Evolutionary conservation across 768 basidiomycete species (phyloP).

Genomic region (Mycena alexandri): DNA sequence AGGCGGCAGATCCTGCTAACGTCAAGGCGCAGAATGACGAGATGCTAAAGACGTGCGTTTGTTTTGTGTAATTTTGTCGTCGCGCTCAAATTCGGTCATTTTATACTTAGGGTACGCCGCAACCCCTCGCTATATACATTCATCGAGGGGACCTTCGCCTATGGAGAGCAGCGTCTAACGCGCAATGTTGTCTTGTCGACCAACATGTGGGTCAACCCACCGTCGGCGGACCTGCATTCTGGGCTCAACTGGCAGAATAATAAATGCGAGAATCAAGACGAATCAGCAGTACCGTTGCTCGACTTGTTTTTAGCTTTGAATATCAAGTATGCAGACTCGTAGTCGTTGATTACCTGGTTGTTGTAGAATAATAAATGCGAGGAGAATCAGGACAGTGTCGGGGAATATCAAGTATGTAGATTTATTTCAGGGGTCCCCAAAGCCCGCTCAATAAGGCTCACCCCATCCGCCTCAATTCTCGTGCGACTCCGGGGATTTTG

Average conservation of each 20-base stretch:
- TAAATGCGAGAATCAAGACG: constrained; percentile 31
- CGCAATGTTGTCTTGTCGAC: constrained; percentile 23
- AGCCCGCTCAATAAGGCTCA: too few species aligned
- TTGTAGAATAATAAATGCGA: too few species aligned
- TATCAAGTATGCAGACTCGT: neutral
- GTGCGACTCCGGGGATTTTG: too few species aligned
- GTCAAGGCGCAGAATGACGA: constrained; percentile 30
- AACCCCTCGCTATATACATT: constrained; percentile 21
- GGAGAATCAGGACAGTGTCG: too few species aligned
- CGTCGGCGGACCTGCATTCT: neutral
- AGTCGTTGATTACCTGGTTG: too few species aligned
- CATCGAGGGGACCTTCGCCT: constrained; percentile 27
- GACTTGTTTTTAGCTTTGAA: constrained; percentile 1
- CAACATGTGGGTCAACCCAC: constrained; percentile 9
- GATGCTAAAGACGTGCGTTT: constrained; percentile 29
- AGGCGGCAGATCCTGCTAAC: constrained; percentile 20
- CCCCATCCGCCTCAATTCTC: too few species aligned
- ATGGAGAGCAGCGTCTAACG: constrained; percentile 11
- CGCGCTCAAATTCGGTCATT: neutral
- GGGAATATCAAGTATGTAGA: too few species aligned
- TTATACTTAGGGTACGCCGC: constrained; percentile 24
- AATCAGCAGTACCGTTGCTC: neutral
- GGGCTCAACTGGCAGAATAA: constrained; percentile 25
- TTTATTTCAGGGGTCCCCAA: too few species aligned
- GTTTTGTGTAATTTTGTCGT: neutral